Percentiles rank a stretch among this genome's conserved stretches.
phyloP scores from a whole-genome alignment of 192 early-diverging fungal species.

The Coemansia sp. region DNA sequence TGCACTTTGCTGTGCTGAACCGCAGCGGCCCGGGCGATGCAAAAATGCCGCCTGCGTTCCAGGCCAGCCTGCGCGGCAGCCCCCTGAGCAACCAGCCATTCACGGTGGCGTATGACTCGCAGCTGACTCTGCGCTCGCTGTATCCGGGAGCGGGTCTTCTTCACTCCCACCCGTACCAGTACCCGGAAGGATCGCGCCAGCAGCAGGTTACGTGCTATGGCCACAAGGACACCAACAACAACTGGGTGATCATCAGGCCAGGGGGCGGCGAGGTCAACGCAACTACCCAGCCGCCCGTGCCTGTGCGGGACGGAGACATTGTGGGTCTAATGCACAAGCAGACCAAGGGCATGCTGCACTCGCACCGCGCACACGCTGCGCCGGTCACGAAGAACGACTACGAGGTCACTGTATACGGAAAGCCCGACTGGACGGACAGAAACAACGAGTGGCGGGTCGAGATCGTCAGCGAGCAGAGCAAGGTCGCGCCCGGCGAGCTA shows the following conservation, averaged over 20 bases:
- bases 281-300: conserved; percentile 20
- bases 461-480: conserved; percentile 30
- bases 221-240: conserved; percentile 67
- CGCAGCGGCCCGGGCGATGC: conserved; percentile 83
- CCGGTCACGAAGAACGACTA: conserved; percentile 60
- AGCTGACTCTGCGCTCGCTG: conserved; percentile 14
- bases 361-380: conserved; percentile 59
- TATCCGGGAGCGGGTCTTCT: conserved; percentile 24
- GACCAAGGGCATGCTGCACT: conserved; percentile 52
- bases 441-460: conserved; percentile 57
- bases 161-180: conserved; percentile 55
- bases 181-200: conserved; percentile 58
- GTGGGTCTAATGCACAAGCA: conserved; percentile 62
- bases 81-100: conserved; percentile 45
- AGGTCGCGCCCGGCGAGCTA: conserved; percentile 38
- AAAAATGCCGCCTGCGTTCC: conserved; percentile 86
- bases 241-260: conserved; percentile 52
- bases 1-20: conserved; percentile 81
- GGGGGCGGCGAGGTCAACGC: conserved; percentile 11
- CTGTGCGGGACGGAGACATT: conserved; percentile 63
- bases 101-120: conserved; percentile 14
- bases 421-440: conserved; percentile 53
- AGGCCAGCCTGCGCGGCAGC: conserved; percentile 73
- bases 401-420: conserved; percentile 51
- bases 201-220: conserved; percentile 84